Conservation (phyloP, 305 asterid genomes). For the Rubia tinctorum region DNA sequence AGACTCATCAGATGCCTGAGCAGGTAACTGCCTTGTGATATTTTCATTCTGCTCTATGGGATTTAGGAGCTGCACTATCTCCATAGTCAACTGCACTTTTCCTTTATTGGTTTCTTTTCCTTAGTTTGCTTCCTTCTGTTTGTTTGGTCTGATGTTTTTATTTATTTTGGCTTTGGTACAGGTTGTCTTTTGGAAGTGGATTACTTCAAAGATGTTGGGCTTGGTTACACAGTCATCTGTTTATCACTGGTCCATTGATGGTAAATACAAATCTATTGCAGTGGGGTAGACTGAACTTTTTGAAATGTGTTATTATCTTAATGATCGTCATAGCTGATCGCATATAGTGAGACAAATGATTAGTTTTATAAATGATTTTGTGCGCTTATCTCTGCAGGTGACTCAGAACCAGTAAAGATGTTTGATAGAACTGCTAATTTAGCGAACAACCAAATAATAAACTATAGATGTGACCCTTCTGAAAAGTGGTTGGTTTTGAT, state of each 20-base stretch:
- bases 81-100: conserved; percentile 2
- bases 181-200: conserved; percentile 99
- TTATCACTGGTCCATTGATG: conserved; percentile 97
- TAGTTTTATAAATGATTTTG: neutral
- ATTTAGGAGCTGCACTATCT: conserved; percentile 17
- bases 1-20: conserved; percentile 99
- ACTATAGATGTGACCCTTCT: conserved; percentile 91
- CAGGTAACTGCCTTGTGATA: conserved; percentile 48
- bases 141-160: neutral
- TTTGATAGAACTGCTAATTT: conserved; percentile 95
- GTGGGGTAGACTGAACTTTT: neutral
- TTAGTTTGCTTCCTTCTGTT: neutral
- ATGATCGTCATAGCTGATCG: neutral
- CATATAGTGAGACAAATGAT: neutral
- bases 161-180: conserved; percentile 18
- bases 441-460: conserved; percentile 88
- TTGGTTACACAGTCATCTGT: conserved; percentile 91
- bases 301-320: neutral
- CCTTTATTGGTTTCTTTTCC: neutral
- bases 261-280: conserved; percentile 31
- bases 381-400: conserved; percentile 49
- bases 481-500: conserved; percentile 99
- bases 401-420: conserved; percentile 90
- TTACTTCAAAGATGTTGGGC: conserved; percentile 89
- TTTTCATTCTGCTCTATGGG: neutral